Percentiles rank a stretch among this genome's conserved stretches.
Conservation (phyloP, 2,329 filamentous ascomycete genomes). For the Alternaria infectoria region DNA sequence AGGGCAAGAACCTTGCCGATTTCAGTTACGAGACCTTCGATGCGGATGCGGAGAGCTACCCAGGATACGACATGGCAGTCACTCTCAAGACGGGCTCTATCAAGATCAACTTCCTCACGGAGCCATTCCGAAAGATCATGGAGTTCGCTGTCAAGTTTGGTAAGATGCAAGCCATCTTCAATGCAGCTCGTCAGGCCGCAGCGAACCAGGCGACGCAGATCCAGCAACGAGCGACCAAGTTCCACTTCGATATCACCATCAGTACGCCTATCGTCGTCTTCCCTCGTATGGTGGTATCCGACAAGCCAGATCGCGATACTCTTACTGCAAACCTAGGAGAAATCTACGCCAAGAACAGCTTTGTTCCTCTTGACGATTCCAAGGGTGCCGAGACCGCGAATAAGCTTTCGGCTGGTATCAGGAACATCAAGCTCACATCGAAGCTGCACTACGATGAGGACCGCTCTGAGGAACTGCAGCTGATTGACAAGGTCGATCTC, state of each 20-base stretch:
- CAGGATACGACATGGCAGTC: conserved; percentile 92
- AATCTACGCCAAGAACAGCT: conserved; percentile 95
- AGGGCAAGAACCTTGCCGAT: conserved; percentile 93
- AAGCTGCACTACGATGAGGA: conserved; percentile 80
- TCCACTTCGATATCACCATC: conserved; percentile 92
- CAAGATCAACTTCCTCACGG: conserved; percentile 95
- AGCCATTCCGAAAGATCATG: conserved; percentile 97
- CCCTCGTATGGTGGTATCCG: conserved; percentile 75
- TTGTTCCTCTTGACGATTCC: conserved; percentile 81
- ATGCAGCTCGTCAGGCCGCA: conserved; percentile 92
- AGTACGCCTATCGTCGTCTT: conserved; percentile 97
- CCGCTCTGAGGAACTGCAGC: conserved; percentile 82
- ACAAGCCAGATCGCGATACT: conserved; percentile 75
- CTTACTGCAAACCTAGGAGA: conserved; percentile 94
- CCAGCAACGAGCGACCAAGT: conserved; percentile 85
- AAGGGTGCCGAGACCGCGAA: conserved; percentile 78
- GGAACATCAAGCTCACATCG: conserved; percentile 89
- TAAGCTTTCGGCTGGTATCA: conserved; percentile 87
- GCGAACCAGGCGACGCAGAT: conserved; percentile 92
- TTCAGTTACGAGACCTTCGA: conserved; percentile 98
- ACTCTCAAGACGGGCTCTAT: conserved; percentile 91
- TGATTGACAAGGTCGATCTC: conserved; percentile 96
- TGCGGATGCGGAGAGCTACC: conserved; percentile 74
- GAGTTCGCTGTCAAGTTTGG: conserved; percentile 98
- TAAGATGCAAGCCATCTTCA: conserved; percentile 99